These are phyloP conservation scores for Populus hybrid DNA, from an alignment of 441 rosid genomes.

Conservation along the genomic window DNA sequence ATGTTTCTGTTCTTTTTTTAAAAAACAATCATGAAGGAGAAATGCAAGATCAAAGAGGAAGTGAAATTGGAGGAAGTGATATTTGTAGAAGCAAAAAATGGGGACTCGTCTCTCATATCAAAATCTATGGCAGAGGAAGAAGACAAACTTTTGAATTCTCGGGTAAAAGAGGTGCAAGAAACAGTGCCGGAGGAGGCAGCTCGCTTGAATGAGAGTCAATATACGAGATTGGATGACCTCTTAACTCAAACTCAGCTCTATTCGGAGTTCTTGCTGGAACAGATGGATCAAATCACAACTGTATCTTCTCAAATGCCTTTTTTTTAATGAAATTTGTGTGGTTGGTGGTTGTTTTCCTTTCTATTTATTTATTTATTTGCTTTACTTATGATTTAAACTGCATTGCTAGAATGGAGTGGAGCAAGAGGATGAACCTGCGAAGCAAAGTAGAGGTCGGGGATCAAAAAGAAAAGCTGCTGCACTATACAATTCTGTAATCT, in stretches of 20 bases:
- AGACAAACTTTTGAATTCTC: conserved; percentile 49
- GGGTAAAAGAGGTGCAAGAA: conserved; percentile 42
- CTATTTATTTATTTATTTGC: conserved; percentile 1
- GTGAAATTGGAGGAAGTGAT: conserved; percentile 40
- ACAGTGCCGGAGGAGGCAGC: conserved; percentile 33
- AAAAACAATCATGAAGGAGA: conserved; percentile 36
- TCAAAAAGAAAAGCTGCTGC: conserved; percentile 70
- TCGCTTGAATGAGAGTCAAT: conserved; percentile 52
- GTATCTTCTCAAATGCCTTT: conserved; percentile 38
- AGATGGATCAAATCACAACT: conserved; percentile 78
- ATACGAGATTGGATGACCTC: conserved; percentile 76
- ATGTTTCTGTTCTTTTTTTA: not conserved
- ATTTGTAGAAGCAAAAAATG: conserved; percentile 39
- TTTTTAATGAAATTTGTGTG: conserved; percentile 8
- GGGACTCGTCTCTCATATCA: conserved; percentile 52
- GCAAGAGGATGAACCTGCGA: conserved; percentile 37
- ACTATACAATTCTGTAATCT: conserved; percentile 57
- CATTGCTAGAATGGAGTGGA: conserved; percentile 56
- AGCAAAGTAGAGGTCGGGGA: conserved; percentile 59
- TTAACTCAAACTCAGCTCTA: conserved; percentile 84
- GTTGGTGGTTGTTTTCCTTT: conserved; percentile 5
- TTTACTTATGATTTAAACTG: conserved; percentile 17
- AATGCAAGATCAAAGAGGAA: conserved; percentile 34
- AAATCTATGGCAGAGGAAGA: conserved; percentile 67
- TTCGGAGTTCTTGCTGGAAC: conserved; percentile 81